phyloP scores from a whole-genome alignment of 164 flowering plant species.

The Pachysandra terminalis region DNA sequence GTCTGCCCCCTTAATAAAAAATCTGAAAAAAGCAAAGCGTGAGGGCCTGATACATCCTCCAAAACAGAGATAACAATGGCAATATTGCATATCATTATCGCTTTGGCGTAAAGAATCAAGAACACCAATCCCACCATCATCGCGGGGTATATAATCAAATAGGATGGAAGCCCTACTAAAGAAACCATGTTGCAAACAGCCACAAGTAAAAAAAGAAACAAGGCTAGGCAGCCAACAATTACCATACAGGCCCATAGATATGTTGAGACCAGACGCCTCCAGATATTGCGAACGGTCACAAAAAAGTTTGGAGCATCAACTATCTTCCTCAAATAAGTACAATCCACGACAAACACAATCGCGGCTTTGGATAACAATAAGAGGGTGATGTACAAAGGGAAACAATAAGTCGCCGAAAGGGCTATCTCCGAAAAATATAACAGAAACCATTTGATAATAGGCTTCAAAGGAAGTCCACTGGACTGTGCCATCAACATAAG shows the following conservation, averaged over 20 bases:
- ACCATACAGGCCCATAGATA: conserved; percentile 68
- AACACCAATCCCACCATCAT: conserved; percentile 58
- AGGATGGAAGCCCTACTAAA: conserved; percentile 44
- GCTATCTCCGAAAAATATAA: conserved; percentile 63
- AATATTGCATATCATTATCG: conserved; percentile 69
- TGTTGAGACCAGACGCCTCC: conserved; percentile 69
- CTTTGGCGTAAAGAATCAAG: conserved; percentile 74
- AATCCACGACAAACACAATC: conserved; percentile 76
- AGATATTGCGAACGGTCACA: conserved; percentile 43
- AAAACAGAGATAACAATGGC: conserved; percentile 73
- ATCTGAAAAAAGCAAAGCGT: conserved; percentile 70
- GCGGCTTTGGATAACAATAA: conserved; percentile 76
- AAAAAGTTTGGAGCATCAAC: conserved; percentile 48
- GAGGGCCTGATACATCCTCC: conserved; percentile 87
- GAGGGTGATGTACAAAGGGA: conserved; percentile 70
- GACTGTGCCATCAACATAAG: conserved; percentile 57
- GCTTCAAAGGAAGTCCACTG: conserved; percentile 71
- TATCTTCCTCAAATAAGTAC: conserved; percentile 62
- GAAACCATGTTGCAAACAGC: conserved; percentile 53
- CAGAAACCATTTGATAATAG: conserved; percentile 59
- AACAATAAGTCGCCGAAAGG: conserved; percentile 54
- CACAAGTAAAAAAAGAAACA: conserved; percentile 58
- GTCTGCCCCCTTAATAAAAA: conserved; percentile 80
- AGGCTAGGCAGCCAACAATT: conserved; percentile 50
- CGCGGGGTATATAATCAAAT: conserved; percentile 56